phyloP scores from a whole-genome alignment of 176 grass and related monocot genomes.

The Juncus effusus region DNA sequence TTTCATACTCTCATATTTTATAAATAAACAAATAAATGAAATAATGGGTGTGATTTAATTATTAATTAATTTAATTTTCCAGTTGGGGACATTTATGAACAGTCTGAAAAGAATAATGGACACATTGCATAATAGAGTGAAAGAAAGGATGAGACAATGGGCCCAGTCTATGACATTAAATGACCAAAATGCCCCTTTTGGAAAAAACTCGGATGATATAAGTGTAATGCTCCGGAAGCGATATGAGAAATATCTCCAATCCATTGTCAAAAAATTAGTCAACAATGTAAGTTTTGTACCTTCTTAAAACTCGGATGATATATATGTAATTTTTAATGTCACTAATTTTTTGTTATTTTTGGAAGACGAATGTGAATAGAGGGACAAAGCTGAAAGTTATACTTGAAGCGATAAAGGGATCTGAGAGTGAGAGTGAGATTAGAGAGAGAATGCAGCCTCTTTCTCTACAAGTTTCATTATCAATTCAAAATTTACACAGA shows the following conservation, averaged over 20 bases:
- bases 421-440: conserved; percentile 70
- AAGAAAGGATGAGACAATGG: conserved; percentile 76
- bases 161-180: conserved; percentile 61
- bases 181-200: conserved; percentile 53
- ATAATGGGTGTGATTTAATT: conserved; percentile 4
- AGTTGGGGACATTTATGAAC: conserved; percentile 95
- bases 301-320: too few relatives aligned
- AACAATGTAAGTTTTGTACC: conserved; percentile 47
- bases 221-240: conserved; percentile 84
- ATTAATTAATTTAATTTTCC: conserved; percentile 12
- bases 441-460: conserved; percentile 77
- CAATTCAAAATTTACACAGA: conserved; percentile 67
- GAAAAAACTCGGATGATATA: conserved; percentile 84
- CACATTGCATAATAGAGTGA: conserved; percentile 68
- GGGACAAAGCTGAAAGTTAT: conserved; percentile 64
- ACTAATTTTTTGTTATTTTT: not conserved
- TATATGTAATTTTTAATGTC: too few relatives aligned
- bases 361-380: conserved; percentile 64
- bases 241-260: conserved; percentile 83
- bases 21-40: not conserved
- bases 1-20: too few relatives aligned
- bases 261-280: conserved; percentile 82
- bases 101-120: conserved; percentile 86
- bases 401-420: conserved; percentile 85
- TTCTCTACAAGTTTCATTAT: conserved; percentile 59